A percentile compares a stretch with the other conserved stretches of the same genome.
phyloP scores from a whole-genome alignment of 2,329 filamentous ascomycete species.

The Aspergillus novoparasiticus region DNA sequence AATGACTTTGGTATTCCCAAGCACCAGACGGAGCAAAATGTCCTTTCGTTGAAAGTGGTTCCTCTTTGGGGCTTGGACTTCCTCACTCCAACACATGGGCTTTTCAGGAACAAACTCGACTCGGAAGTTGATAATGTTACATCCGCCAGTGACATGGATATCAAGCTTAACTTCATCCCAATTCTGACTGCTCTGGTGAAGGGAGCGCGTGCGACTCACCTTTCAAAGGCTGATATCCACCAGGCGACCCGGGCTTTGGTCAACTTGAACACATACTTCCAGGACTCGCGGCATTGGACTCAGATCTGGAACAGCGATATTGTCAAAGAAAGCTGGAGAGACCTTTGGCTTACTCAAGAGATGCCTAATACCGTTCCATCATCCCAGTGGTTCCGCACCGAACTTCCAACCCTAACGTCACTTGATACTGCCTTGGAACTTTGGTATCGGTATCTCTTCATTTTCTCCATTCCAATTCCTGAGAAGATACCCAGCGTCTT shows the following conservation, averaged over 20 bases:
- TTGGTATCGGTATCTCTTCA: constrained; percentile 53
- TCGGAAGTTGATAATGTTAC: constrained; percentile 53
- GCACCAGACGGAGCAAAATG: constrained; percentile 58
- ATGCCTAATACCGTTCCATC: constrained; percentile 43
- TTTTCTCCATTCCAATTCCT: constrained; percentile 60
- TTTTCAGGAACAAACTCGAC: constrained; percentile 58
- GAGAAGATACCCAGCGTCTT: constrained; percentile 62
- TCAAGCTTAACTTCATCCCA: constrained; percentile 58
- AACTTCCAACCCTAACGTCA: constrained; percentile 40
- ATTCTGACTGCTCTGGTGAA: constrained; percentile 54
- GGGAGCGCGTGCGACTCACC: constrained; percentile 50
- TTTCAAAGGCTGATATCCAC: constrained; percentile 47
- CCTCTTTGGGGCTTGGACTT: constrained; percentile 59
- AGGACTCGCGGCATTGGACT: constrained; percentile 51
- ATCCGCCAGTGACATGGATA: constrained; percentile 49
- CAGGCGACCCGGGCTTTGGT: constrained; percentile 52
- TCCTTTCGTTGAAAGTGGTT: constrained; percentile 57
- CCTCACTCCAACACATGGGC: constrained; percentile 55
- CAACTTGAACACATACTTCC: constrained; percentile 54
- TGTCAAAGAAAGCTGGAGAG: constrained; percentile 49
- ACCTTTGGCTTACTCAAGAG: constrained; percentile 51
- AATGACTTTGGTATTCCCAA: constrained; percentile 59
- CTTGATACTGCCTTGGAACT: constrained; percentile 43
- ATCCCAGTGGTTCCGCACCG: constrained; percentile 40
- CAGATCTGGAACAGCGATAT: constrained; percentile 51